phyloP scores from a whole-genome alignment of 768 basidiomycete species.

The Hypsizygus marmoreus region DNA sequence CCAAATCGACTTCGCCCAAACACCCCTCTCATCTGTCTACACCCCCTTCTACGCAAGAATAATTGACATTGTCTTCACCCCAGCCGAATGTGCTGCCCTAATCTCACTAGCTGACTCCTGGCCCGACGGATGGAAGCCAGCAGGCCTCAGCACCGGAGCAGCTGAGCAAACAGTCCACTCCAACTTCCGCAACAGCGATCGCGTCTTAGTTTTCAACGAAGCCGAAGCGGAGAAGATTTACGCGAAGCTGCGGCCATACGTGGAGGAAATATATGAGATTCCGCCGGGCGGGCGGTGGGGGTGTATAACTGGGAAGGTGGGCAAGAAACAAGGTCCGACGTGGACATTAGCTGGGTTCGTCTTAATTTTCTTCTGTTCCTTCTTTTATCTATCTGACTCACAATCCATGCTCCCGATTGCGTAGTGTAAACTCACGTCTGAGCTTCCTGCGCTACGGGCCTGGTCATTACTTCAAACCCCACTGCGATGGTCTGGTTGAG shows the following conservation, averaged over 20 bases:
- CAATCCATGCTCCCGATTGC: background rate
- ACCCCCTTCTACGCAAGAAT: constrained; percentile 41
- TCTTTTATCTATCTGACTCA: background rate
- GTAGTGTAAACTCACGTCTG: constrained; percentile 38
- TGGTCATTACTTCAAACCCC: constrained; percentile 42
- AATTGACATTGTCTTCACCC: constrained; percentile 42
- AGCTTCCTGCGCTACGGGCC: constrained; percentile 46
- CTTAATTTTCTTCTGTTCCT: too few relatives aligned
- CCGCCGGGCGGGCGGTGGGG: constrained; percentile 33
- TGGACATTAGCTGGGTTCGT: constrained; percentile 42
- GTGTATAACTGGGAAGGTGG: constrained; percentile 26
- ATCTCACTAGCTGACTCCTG: constrained; percentile 38
- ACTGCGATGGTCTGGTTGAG: constrained; percentile 39
- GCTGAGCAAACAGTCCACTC: constrained; percentile 35
- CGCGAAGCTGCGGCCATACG: constrained; percentile 35
- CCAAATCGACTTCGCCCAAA: constrained; percentile 39
- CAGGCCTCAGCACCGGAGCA: constrained; percentile 30
- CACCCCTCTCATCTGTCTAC: constrained; percentile 35
- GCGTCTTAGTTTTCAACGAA: constrained; percentile 38
- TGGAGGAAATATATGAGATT: constrained; percentile 38
- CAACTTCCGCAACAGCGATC: constrained; percentile 41
- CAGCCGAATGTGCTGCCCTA: constrained; percentile 41
- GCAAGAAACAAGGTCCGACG: constrained; percentile 23
- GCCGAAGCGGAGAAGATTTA: constrained; percentile 35
- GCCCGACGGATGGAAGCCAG: constrained; percentile 37